Evolutionary conservation across 306 rosid species (phyloP), one percentile per base, ranked within the genome.

Genomic region (Chamaecrista fasciculata): DNA sequence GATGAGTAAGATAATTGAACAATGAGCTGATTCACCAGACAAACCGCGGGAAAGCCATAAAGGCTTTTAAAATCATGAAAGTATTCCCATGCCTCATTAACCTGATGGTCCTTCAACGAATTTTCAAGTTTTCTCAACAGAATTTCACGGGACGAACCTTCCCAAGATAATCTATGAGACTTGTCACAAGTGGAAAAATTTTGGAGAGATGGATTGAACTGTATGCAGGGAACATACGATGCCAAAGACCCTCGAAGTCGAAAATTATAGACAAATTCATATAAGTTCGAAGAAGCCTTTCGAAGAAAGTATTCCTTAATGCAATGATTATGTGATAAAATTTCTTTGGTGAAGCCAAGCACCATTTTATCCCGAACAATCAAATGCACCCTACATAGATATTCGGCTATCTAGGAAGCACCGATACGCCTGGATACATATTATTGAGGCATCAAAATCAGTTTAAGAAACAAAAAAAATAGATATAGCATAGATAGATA

Each of bases 1-100:
- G 83, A 85, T 11, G 89, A 85, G 69, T 88, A 93, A 3, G 81
- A 86, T 47, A 86, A 56, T 44, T 77, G 86, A 71, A 82, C 80
- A 28, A 93, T 79, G 53, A 93, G 76, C 76, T 83, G 74, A 77
- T 59, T 78, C 79, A 88, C 53, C 18, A 90, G 48, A 15, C 72
- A 49, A 75, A 68, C 75, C 31, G 78, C 79, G 9, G 97, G 97
- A 71, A 86, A 86, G n/a, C 97, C 97, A 73, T 90, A 83, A 61
- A 85, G 81, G n/a, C 67, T 80, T 61, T 67, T 85, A 55, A 85
- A 90, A 83, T 88, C 89, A 34, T 51, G 70, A 78, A 88, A 90
- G 6, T 71, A 78, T n/a, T 80, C 86, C 91, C 92, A 87, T 12
- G 91, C 91, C 67, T 90, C 97, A 55, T 72, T 74, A 16, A 82